Conservation (phyloP, 805 yeast genomes). For the Hanseniaspora occidentalis region DNA sequence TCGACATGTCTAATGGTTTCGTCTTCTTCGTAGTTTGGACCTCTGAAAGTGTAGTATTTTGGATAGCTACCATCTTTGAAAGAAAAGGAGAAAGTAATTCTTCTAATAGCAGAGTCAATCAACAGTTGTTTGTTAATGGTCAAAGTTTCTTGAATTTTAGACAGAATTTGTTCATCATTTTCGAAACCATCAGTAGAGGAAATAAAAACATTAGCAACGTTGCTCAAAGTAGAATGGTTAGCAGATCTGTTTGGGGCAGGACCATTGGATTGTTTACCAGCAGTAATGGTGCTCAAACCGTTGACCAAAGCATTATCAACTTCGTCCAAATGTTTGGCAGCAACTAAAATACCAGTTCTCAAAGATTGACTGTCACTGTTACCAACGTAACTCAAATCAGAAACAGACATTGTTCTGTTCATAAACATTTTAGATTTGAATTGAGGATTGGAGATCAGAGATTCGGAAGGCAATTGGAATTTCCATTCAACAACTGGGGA, state of each 20-base stretch:
- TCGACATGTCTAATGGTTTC: slow-evolving; percentile 93
- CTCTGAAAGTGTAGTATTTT: slow-evolving; percentile 89
- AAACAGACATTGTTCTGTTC: slow-evolving; percentile 85
- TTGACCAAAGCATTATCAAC: slow-evolving; percentile 70
- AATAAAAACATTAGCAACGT: slow-evolving; percentile 74
- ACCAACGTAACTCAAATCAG: slow-evolving; percentile 79
- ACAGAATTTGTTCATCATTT: slow-evolving; percentile 55
- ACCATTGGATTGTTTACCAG: slow-evolving; percentile 28
- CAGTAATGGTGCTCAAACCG: slow-evolving; percentile 62
- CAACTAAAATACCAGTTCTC: slow-evolving; percentile 75
- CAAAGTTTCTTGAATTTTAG: slow-evolving; percentile 50
- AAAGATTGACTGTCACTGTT: slow-evolving; percentile 54
- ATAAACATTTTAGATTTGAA: slow-evolving; percentile 35
- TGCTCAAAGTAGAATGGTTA: slow-evolving; percentile 36
- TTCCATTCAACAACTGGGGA: slow-evolving; percentile 76
- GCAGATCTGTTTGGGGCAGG: slow-evolving; percentile 39
- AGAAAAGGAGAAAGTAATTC: slow-evolving; percentile 85
- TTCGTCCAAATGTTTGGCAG: slow-evolving; percentile 77
- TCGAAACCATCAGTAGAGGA: slow-evolving; percentile 62
- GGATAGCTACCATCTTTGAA: slow-evolving; percentile 80
- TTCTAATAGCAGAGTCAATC: slow-evolving; percentile 63
- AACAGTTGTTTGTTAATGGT: slow-evolving; percentile 62
- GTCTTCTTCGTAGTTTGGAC: slow-evolving; percentile 77
- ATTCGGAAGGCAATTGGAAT: slow-evolving; percentile 76
- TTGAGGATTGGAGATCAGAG: slow-evolving; percentile 58